Evolutionary conservation across 1,284 basidiomycete species (phyloP), one percentile per base, ranked within the genome.

Genomic region (Ceratobasidium papillatum): DNA sequence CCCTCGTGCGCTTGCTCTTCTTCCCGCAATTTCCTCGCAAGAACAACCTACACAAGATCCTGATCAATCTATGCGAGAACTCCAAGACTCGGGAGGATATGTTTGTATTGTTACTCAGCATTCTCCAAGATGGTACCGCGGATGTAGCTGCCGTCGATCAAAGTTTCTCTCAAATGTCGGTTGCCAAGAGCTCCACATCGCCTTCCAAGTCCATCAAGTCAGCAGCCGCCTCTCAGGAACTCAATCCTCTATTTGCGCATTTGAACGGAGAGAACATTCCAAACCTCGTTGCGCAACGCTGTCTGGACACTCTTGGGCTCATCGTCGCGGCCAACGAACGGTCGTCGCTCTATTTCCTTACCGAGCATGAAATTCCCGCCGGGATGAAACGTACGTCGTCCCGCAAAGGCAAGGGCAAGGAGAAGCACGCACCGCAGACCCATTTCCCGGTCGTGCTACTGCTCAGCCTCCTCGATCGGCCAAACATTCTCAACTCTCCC

Each of bases 21-120:
- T 98, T 96, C 87, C 98, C 97, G 5, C 94, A 98, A 79, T 91
- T 96, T 51, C 66, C 66, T 22, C 91, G 91, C 82, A 94, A 95
- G 84, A 92, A 89, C 49, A 85, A 93, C 27, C 86, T 99, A 25
- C 94, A 95, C 83, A 93, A 94, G 81, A 93, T 99, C 1, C 89
- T 99, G 34, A 91, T 94, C 77, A 97, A 99, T 81, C 86, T 99
- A 3, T 99, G 96, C 82, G 96, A 99, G 84, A 99, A 99, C 81
- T 86, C 90, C 1, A 95, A 93, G 81, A 97, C 96, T 1, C 89
- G 97, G 25, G 90, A 89, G 2, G 98, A 99, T 79, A 86, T 99
- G 34, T 93, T 99, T 84, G 96, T 95, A 80, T 87, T 98, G 34
- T 87, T 99, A 22, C 86, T 99, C 12, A 92, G 90, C 77, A 95